These are phyloP conservation scores for Beauveria sp. DNA, from an alignment of 2,329 filamentous ascomycete genomes.

Conservation along the genomic window DNA sequence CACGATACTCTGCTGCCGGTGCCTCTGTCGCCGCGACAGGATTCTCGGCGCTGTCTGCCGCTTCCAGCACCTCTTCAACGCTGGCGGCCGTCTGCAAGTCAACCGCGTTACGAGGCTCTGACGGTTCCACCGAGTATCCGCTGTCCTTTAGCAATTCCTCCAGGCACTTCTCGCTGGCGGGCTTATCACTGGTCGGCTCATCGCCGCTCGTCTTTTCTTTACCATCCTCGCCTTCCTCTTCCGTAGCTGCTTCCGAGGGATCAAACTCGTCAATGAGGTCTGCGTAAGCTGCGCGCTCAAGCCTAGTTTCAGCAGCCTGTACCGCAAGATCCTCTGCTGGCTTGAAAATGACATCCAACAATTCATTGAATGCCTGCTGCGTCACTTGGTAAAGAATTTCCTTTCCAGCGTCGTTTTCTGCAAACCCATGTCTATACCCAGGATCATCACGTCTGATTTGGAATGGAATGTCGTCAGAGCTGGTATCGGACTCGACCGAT, in stretches of 20 bases:
- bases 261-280: constrained; percentile 38
- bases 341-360: constrained; percentile 81
- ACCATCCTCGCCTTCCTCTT: constrained; percentile 19
- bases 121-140: constrained; percentile 36
- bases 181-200: background rate
- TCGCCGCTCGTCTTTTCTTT: constrained; percentile 13
- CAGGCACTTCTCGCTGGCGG: constrained; percentile 19
- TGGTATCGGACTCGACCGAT: background rate
- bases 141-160: constrained; percentile 33
- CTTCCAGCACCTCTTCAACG: constrained; percentile 16
- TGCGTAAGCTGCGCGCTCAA: constrained; percentile 50
- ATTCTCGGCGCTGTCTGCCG: constrained; percentile 12
- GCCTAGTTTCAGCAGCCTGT: constrained; percentile 54
- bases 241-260: constrained; percentile 9
- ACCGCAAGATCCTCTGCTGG: constrained; percentile 70
- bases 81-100: constrained; percentile 23
- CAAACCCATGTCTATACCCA: constrained; percentile 35
- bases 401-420: constrained; percentile 74
- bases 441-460: constrained; percentile 40
- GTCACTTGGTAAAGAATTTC: constrained; percentile 88
- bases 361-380: constrained; percentile 84
- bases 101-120: constrained; percentile 24
- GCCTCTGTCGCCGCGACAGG: constrained; percentile 12
- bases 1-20: constrained; percentile 28
- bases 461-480: constrained; percentile 41